Evolutionary conservation across 768 basidiomycete species (phyloP), one percentile per base, ranked within the genome.

Genomic region (Vishniacozyma victoriae): DNA sequence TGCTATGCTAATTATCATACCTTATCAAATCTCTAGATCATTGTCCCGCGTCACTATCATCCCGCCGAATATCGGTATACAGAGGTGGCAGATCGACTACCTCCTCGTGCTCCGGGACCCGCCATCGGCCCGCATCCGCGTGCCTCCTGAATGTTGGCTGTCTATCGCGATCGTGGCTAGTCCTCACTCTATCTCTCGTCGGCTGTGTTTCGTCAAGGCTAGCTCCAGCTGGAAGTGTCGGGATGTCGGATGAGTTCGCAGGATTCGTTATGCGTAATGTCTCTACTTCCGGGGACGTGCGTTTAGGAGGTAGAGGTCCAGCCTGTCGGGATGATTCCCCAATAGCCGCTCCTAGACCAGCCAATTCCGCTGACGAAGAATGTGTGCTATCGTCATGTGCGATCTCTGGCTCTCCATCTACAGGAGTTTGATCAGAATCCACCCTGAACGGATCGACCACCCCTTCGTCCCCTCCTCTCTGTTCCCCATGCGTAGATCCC

Each of bases 1-100:
- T n/a, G n/a, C n/a, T n/a, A n/a, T n/a, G n/a, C n/a, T n/a, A n/a
- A n/a, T n/a, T n/a, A n/a, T n/a, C n/a, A n/a, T n/a, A n/a, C n/a
- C n/a, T n/a, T n/a, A n/a, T n/a, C n/a, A n/a, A n/a, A n/a, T n/a
- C n/a, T n/a, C n/a, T n/a, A n/a, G n/a, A n/a, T n/a, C n/a, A n/a
- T n/a, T n/a, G n/a, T n/a, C n/a, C n/a, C n/a, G n/a, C n/a, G n/a
- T n/a, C n/a, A n/a, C n/a, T n/a, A n/a, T 33, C 48, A 48, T 56
- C 57, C 24, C 63, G 44, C 33, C 61, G 61, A 3, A 67, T 59
- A 26, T 67, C 64, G 33, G 59, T 60, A 50, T 67, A 67, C 55
- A 63, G 39, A 18, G 64, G 64, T 16, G 64, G 64, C 12, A 67
- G 37, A 49, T 67, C 64, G 23, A 67, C 60, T 6, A 63, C 45